phyloP scores from a whole-genome alignment of 176 grass and related monocot species.

The Secale cereale region DNA sequence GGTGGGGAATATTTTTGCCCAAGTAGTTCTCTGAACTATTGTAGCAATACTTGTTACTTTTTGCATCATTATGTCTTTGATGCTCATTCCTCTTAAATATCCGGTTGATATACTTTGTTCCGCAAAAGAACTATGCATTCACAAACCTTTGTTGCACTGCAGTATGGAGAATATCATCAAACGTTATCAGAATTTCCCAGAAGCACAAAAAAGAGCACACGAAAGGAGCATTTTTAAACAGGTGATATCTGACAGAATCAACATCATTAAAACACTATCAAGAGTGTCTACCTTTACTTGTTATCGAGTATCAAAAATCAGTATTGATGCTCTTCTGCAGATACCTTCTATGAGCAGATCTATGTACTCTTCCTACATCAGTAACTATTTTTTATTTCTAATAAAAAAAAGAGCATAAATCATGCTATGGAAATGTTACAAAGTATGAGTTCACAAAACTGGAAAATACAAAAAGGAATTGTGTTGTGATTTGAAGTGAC shows the following conservation, averaged over 20 bases:
- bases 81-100: background rate
- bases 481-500: background rate
- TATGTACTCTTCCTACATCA: background rate
- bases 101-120: background rate
- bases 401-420: background rate
- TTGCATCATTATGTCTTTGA: background rate
- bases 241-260: background rate
- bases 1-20: too few relatives aligned
- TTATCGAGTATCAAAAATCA: background rate
- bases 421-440: background rate
- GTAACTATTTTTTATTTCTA: background rate
- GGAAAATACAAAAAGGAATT: background rate
- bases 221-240: background rate
- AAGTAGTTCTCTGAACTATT: too few relatives aligned
- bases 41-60: background rate
- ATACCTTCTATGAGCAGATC: background rate
- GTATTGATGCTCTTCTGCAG: background rate
- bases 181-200: conserved; percentile 14
- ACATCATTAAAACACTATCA: background rate
- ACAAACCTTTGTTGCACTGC: conserved; percentile 7
- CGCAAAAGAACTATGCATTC: background rate
- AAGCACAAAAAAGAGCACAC: background rate
- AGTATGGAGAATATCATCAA: conserved; percentile 26
- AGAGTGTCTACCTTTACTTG: background rate
- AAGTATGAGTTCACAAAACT: background rate